phyloP scores from a whole-genome alignment of 2,329 filamentous ascomycete species.

The Colletotrichum limetticola region DNA sequence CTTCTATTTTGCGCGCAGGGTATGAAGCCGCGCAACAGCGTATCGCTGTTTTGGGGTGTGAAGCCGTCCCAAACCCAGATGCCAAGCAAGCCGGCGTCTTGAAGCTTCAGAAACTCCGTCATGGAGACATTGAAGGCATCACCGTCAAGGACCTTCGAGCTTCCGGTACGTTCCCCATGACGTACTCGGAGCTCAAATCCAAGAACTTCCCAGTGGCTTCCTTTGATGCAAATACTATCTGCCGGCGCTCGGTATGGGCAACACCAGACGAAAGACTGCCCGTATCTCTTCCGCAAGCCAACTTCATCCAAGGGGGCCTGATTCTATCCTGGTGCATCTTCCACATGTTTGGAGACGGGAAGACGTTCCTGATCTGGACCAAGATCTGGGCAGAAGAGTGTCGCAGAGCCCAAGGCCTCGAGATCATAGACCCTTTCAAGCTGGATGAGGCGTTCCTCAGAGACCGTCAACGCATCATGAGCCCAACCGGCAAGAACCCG shows the following conservation, averaged over 20 bases:
- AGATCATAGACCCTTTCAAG: slow-evolving; percentile 37
- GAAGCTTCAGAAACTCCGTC: slow-evolving; percentile 42
- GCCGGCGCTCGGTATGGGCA: slow-evolving; percentile 42
- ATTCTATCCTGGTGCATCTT: slow-evolving; percentile 42
- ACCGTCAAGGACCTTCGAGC: slow-evolving; percentile 41
- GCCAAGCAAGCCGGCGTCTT: slow-evolving; percentile 45
- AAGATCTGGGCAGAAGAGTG: slow-evolving; percentile 49
- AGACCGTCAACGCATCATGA: slow-evolving; percentile 43
- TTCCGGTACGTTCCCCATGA: slow-evolving; percentile 38
- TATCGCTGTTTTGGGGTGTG: slow-evolving; percentile 44
- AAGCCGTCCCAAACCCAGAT: slow-evolving; percentile 44
- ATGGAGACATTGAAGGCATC: slow-evolving; percentile 39
- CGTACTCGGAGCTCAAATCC: slow-evolving; percentile 40
- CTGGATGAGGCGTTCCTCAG: slow-evolving; percentile 42
- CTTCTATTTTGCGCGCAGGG: slow-evolving; percentile 41
- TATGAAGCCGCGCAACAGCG: slow-evolving; percentile 43
- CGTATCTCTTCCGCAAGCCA: slow-evolving; percentile 40
- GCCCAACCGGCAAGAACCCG: slow-evolving; percentile 39
- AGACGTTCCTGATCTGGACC: slow-evolving; percentile 44
- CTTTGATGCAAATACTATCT: slow-evolving; percentile 39
- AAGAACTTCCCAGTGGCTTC: slow-evolving; percentile 41
- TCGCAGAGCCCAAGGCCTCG: slow-evolving; percentile 42
- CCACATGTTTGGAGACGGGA: slow-evolving; percentile 48
- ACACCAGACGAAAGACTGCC: slow-evolving; percentile 36
- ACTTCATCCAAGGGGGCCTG: slow-evolving; percentile 44